Evolutionary conservation across 148 eudicot species (phyloP), one percentile per base, ranked within the genome.

Genomic region (Chenopodium suecicum): DNA sequence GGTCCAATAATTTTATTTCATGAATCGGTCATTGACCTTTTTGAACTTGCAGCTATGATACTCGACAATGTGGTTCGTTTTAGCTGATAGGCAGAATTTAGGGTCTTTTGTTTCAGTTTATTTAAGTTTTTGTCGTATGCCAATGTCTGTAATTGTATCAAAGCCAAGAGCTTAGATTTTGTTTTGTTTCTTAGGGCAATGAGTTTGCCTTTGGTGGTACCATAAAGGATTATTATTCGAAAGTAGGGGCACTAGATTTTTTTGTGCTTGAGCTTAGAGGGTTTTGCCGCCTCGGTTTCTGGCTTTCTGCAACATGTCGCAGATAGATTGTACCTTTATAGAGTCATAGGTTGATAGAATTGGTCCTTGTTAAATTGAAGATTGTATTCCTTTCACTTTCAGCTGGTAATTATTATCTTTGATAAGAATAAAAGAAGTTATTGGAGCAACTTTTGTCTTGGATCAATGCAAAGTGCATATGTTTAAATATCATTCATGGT

Each of bases 111-210:
- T 50, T 69, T 9, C 44, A 41, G 3, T 76, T 41, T 6, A 1
- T 0, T 25, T 14, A 13, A 63, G 34, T 48, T 11, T 74, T 50
- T 37, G 4, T 68, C 58, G 6, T 19, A 31, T 23, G 32, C 63
- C 41, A 25, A 31, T 46, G 20, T 74, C 37, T 81, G 83, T 81
- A 75, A 9, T 74, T 31, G 27, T 20, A 50, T 65, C 56, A 63
- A 41, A 73, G 60, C 23, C 31, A 25, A 72, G n/a, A 72, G 73
- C 64, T 72, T 78, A 44, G n/a, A 56, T 31, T 47, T 29, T 70
- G 48, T 29, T 48, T 65, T 27, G 34, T 83, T 48, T 65, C 20
- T 25, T 34, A 68, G 73, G 31, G 22, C n/a, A 22, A 27, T 52
- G 70, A 46, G 8, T 41, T 46, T 19, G 63, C 63, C 65, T 78